These are phyloP conservation scores for Dictyostelium discoideum DNA, from an alignment of 78 protist species.

Conservation along the genomic window dicty_2.7 NC_007090.3:2304501-2305000, in stretches of 20 bases:
- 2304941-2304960: not conserved
- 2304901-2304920: no score
- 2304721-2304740: not conserved
- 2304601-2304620: slow-evolving; percentile 1
- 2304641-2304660: not conserved
- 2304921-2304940: not conserved
- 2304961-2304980: not conserved
- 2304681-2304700: not conserved
- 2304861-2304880: not conserved
- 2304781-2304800: not conserved
- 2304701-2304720: not conserved
- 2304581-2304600: not conserved
- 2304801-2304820: not conserved
- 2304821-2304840: not conserved
- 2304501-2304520: not conserved
- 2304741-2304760: no score
- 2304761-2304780: not conserved
- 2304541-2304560: not conserved
- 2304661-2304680: not conserved
- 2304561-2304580: not conserved
- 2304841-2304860: not conserved
- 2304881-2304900: not conserved
- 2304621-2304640: not conserved
- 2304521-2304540: not conserved
- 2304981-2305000: slow-evolving; percentile 1